These are phyloP conservation scores for Rhizopus arrhizus DNA, from an alignment of 371 early-diverging fungal species.

Conservation along the genomic window DNA sequence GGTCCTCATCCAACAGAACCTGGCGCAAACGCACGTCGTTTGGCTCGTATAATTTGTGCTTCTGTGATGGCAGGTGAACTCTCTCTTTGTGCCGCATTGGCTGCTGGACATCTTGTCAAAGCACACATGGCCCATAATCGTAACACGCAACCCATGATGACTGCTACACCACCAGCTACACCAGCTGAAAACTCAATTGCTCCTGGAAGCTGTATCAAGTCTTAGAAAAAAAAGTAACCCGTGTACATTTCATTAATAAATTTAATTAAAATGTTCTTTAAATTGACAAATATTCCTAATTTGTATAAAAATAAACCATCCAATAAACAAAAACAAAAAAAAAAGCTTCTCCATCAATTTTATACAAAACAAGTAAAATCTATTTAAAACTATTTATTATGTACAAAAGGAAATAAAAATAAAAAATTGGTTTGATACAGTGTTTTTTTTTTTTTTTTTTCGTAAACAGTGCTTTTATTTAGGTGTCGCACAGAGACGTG, in stretches of 20 bases:
- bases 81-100: constrained; percentile 83
- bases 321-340: too few relatives aligned
- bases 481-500: too few relatives aligned
- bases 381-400: too few relatives aligned
- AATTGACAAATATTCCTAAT: too few relatives aligned
- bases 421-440: too few relatives aligned
- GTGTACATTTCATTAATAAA: neutral
- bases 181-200: constrained; percentile 18
- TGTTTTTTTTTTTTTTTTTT: too few relatives aligned
- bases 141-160: constrained; percentile 29
- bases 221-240: constrained; percentile 7
- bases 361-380: too few relatives aligned
- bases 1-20: constrained; percentile 84
- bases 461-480: too few relatives aligned
- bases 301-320: too few relatives aligned
- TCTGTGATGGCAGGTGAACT: constrained; percentile 96
- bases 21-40: constrained; percentile 82
- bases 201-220: constrained; percentile 26
- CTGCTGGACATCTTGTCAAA: constrained; percentile 82
- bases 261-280: neutral
- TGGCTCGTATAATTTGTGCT: constrained; percentile 89
- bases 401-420: too few relatives aligned
- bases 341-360: too few relatives aligned
- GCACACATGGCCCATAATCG: constrained; percentile 87
- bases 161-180: constrained; percentile 27